Evolutionary conservation across 139 green algal species (phyloP), one percentile per base, ranked within the genome.

Genomic region (Pedinophyceae sp.): DNA sequence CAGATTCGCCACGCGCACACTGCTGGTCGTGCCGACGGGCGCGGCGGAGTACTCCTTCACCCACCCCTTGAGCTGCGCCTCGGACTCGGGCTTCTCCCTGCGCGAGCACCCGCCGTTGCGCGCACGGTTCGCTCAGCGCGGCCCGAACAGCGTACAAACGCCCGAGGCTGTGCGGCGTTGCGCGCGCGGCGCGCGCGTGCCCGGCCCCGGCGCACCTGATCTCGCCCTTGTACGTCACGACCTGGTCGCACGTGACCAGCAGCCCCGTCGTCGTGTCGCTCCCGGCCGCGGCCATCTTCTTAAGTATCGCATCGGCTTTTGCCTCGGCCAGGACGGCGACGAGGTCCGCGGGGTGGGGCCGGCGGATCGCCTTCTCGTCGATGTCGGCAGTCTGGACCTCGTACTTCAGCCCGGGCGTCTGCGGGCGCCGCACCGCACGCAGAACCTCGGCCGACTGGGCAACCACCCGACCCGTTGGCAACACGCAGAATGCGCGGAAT

Each of bases 331-430:
- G 70, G 2, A 55, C 50, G 27, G 77, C 30, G 19, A 93, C 83
- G 18, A 93, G 67, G 2, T 77, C 45, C 24, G 52, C 22, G 0
- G 83, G 72, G 17, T 80, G 49, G 2, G 61, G 23, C 1, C 61
- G 23, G 13, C 83, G 59, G 24, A 93, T 82, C 0, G 71, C 76
- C 49, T 84, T 84, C 55, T 93, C 83, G 45, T 93, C 78, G 22
- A 93, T 93, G 54, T 79, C 78, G 17, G 83, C 80, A 18, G 73
- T 80, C 7, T 65, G 48, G 0, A 75, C 64, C 19, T 69, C 58
- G 46, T 80, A 82, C 0, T 26, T 66, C 28, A 83, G 75, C 27
- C 61, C 45, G 22, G n/a, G n/a, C n/a, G n/a, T n/a, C n/a, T n/a
- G n/a, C n/a, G n/a, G n/a, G n/a, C n/a, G n/a, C n/a, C n/a, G n/a